These are phyloP conservation scores for Ophiocordyceps robertsii DNA, from an alignment of 2,329 filamentous ascomycete genomes.

Conservation along the genomic window DNA sequence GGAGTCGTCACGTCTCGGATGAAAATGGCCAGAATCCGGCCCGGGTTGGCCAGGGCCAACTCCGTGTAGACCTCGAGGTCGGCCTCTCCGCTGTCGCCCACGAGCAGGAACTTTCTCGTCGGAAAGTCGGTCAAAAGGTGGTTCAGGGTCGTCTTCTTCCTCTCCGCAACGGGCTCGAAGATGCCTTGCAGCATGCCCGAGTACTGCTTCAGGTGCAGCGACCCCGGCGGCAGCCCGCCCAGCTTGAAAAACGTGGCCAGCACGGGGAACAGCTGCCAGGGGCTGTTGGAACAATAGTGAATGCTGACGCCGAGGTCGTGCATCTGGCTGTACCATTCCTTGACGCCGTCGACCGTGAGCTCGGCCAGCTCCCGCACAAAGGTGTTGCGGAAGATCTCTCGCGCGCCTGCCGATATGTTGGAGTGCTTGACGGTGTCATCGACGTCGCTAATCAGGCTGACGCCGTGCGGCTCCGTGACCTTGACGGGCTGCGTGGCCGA, in stretches of 20 bases:
- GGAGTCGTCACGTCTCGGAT: slow-evolving; percentile 91
- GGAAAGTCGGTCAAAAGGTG: slow-evolving; percentile 83
- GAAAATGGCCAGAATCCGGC: slow-evolving; percentile 73
- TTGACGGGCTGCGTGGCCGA: slow-evolving; percentile 68
- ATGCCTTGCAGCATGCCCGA: slow-evolving; percentile 95
- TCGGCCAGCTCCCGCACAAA: slow-evolving; percentile 79
- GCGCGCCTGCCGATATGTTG: slow-evolving; percentile 72
- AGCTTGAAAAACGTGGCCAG: slow-evolving; percentile 73
- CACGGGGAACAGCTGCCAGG: slow-evolving; percentile 93
- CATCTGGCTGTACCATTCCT: slow-evolving; percentile 75
- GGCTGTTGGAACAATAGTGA: slow-evolving; percentile 98
- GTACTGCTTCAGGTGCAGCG: slow-evolving; percentile 92
- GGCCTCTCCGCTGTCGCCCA: slow-evolving; percentile 92
- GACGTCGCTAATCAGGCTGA: slow-evolving; percentile 93
- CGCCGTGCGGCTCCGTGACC: slow-evolving; percentile 62
- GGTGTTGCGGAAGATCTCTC: slow-evolving; percentile 92
- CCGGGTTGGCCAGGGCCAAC: slow-evolving; percentile 71
- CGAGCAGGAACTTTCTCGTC: slow-evolving; percentile 73
- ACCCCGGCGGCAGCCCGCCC: slow-evolving; percentile 71
- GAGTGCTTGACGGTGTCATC: slow-evolving; percentile 97
- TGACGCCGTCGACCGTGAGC: slow-evolving; percentile 73
- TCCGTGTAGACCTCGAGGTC: slow-evolving; percentile 97
- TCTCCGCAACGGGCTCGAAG: slow-evolving; percentile 90
- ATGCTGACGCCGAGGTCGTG: slow-evolving; percentile 70
- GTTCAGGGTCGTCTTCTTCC: slow-evolving; percentile 81